phyloP scores from a whole-genome alignment of 1,284 basidiomycete genomes.

The Malassezia equina region DNA sequence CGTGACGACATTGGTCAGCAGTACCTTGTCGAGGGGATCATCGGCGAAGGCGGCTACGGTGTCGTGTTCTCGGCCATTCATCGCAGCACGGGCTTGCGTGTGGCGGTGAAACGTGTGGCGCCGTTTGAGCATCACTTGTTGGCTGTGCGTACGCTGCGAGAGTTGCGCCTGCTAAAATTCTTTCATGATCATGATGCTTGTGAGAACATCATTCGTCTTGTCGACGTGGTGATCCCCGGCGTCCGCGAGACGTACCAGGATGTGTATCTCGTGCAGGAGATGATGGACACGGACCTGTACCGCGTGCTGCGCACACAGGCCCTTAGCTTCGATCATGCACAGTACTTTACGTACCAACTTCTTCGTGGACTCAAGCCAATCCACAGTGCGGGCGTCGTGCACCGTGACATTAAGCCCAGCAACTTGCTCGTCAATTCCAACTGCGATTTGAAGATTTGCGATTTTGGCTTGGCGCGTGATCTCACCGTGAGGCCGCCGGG shows the following conservation, averaged over 20 bases:
- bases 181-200: conserved; percentile 16
- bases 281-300: conserved; percentile 77
- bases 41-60: conserved; percentile 51
- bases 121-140: conserved; percentile 19
- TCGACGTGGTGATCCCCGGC: conserved; percentile 31
- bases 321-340: conserved; percentile 49
- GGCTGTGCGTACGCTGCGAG: conserved; percentile 20
- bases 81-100: conserved; percentile 43
- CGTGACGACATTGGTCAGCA: conserved; percentile 29
- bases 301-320: conserved; percentile 76
- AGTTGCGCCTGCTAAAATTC: conserved; percentile 18
- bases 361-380: conserved; percentile 83
- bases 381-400: conserved; percentile 85
- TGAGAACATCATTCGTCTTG: conserved; percentile 25
- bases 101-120: conserved; percentile 14
- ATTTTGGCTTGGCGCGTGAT: conserved; percentile 28
- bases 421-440: conserved; percentile 91
- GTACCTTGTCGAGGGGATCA: conserved; percentile 48
- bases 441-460: conserved; percentile 61
- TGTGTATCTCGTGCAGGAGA: conserved; percentile 55
- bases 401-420: conserved; percentile 88
- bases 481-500: conserved; percentile 14
- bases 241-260: conserved; percentile 24
- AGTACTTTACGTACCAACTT: conserved; percentile 58
- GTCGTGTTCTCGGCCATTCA: conserved; percentile 50